Percentiles rank a stretch among this genome's conserved stretches.
phyloP scores from a whole-genome alignment of 371 early-diverging fungal genomes.

The Mucor lusitanicus region DNA sequence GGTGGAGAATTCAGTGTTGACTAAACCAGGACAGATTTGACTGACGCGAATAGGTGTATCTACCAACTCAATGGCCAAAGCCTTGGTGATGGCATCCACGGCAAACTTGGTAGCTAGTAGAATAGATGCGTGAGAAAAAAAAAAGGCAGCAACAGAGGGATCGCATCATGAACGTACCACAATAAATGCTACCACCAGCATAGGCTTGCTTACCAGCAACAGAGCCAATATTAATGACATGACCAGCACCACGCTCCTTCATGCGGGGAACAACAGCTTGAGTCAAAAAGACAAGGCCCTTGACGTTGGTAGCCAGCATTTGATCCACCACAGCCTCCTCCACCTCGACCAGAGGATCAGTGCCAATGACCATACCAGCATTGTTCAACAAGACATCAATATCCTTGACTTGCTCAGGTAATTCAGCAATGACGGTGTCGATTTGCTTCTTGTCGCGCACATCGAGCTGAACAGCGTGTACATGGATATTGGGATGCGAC shows the following conservation, averaged over 20 bases:
- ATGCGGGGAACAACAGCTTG: conserved; percentile 85
- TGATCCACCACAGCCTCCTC: conserved; percentile 68
- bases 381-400: conserved; percentile 83
- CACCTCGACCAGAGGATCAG: conserved; percentile 73
- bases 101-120: conserved; percentile 83
- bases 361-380: conserved; percentile 79
- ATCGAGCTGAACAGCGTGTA: conserved; percentile 74
- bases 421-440: conserved; percentile 49
- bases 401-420: conserved; percentile 57
- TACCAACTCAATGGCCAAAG: conserved; percentile 82
- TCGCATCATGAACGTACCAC: conserved; percentile 38
- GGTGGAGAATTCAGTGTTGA: conserved; percentile 92
- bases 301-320: conserved; percentile 92
- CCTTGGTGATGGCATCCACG: conserved; percentile 79
- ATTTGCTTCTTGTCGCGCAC: conserved; percentile 68
- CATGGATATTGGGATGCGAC: conserved; percentile 54
- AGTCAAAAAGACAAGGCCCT: conserved; percentile 81
- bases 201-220: conserved; percentile 79
- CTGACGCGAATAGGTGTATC: conserved; percentile 77
- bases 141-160: too few relatives aligned
- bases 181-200: conserved; percentile 84
- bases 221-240: conserved; percentile 89
- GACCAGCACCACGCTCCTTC: conserved; percentile 74
- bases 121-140: conserved; percentile 1
- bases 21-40: conserved; percentile 78